Evolutionary conservation across 768 basidiomycete species (phyloP).

Genomic region (Lactifluus volemus): DNA sequence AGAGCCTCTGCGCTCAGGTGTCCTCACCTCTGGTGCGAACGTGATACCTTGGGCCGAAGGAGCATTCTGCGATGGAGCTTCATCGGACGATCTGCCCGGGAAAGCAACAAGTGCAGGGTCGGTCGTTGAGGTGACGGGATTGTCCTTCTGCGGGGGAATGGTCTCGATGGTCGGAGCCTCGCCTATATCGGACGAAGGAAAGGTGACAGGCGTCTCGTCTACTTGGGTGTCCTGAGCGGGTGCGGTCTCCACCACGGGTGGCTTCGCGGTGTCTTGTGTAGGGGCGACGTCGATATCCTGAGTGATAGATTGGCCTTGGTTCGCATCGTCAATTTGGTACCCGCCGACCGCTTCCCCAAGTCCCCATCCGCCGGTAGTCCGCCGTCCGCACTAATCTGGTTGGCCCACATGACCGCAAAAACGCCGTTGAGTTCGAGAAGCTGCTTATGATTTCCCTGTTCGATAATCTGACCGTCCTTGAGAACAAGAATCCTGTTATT

Average conservation of each 20-base stretch:
- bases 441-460: conserved; percentile 65
- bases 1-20: conserved; percentile 58
- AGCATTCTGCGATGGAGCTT: conserved; percentile 25
- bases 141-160: conserved; percentile 7
- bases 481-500: conserved; percentile 73
- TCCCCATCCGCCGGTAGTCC: conserved; percentile 34
- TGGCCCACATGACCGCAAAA: conserved; percentile 85
- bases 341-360: conserved; percentile 35
- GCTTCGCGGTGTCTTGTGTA: conserved; percentile 13
- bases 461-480: conserved; percentile 73
- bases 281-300: conserved; percentile 9
- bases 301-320: background rate
- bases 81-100: conserved; percentile 26
- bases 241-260: conserved; percentile 17
- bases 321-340: conserved; percentile 34
- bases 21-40: conserved; percentile 48
- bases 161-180: conserved; percentile 25
- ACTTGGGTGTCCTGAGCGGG: conserved; percentile 22
- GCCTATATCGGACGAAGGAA: conserved; percentile 28
- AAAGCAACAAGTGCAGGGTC: conserved; percentile 23
- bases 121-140: conserved; percentile 21
- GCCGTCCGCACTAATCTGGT: conserved; percentile 64
- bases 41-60: conserved; percentile 47
- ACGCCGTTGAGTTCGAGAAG: conserved; percentile 60
- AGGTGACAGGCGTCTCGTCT: conserved; percentile 24